These are phyloP conservation scores for Malus hybrid DNA, from an alignment of 331 rosid species.

Conservation along the genomic window DNA sequence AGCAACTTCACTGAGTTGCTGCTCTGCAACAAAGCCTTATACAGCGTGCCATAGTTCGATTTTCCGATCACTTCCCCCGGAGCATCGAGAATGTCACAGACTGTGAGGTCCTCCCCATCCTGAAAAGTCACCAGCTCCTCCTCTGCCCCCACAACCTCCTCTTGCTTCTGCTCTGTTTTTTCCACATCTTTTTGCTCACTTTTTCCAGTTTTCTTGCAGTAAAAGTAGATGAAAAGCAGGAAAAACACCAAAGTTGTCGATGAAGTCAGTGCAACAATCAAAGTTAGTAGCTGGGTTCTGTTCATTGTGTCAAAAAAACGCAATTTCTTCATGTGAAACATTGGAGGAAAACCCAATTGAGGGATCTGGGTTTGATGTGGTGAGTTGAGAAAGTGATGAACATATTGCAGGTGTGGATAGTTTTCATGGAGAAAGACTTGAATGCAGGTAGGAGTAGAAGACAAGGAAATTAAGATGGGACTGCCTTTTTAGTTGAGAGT, in stretches of 20 bases:
- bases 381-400: neutral
- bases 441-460: neutral
- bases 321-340: neutral
- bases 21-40: slow-evolving; percentile 71
- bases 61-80: slow-evolving; percentile 97
- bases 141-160: slow-evolving; percentile 19
- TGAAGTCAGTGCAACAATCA: slow-evolving; percentile 40
- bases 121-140: slow-evolving; percentile 60
- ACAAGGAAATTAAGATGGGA: slow-evolving; percentile 34
- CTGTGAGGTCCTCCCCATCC: slow-evolving; percentile 69
- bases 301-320: slow-evolving; percentile 19
- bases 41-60: slow-evolving; percentile 77
- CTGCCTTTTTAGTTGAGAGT: slow-evolving; percentile 19
- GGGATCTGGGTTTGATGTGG: slow-evolving; percentile 33
- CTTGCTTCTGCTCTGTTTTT: slow-evolving; percentile 27
- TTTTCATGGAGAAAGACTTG: neutral
- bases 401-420: slow-evolving; percentile 13
- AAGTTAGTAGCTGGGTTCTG: slow-evolving; percentile 30
- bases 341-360: neutral
- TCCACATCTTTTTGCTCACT: slow-evolving; percentile 51
- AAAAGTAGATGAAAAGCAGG: slow-evolving; percentile 29
- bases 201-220: slow-evolving; percentile 22
- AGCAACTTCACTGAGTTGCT: slow-evolving; percentile 60
- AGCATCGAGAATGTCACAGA: slow-evolving; percentile 82
- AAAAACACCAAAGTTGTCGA: slow-evolving; percentile 31